Conservation (phyloP, 306 rosid genomes). For the Casuarina glauca region DNA sequence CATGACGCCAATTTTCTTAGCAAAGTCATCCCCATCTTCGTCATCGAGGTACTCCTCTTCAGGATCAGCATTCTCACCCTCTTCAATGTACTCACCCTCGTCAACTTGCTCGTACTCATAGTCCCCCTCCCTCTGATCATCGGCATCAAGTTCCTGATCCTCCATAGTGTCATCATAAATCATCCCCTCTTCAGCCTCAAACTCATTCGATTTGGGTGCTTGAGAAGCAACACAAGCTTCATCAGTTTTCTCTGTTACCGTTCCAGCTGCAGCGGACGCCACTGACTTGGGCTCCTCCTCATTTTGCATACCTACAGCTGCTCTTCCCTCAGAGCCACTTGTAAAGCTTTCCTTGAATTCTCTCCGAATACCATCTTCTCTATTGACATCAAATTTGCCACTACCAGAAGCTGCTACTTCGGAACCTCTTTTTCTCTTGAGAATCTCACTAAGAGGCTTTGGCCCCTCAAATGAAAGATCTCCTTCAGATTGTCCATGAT, state of each 20-base stretch:
- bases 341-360: conserved; percentile 24
- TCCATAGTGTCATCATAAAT: conserved; percentile 52
- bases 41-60: conserved; percentile 75
- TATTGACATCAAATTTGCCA: conserved; percentile 34
- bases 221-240: conserved; percentile 31
- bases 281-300: conserved; percentile 41
- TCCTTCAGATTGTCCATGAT: conserved; percentile 48
- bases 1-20: conserved; percentile 91
- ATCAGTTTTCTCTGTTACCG: conserved; percentile 31
- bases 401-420: conserved; percentile 42
- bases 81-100: conserved; percentile 70
- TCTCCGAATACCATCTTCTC: conserved; percentile 31
- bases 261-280: conserved; percentile 36
- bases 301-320: conserved; percentile 17
- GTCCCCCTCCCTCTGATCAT: conserved; percentile 66
- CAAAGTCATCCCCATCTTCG: conserved; percentile 90
- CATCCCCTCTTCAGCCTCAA: conserved; percentile 59
- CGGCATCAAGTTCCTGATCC: conserved; percentile 65
- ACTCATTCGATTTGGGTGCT: conserved; percentile 16
- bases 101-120: conserved; percentile 80
- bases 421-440: conserved; percentile 73
- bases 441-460: conserved; percentile 89
- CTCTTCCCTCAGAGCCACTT: conserved; percentile 26
- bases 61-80: conserved; percentile 66
- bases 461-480: conserved; percentile 79